Conservation (phyloP, 192 early-diverging fungal species). For the Funneliformis mosseae region DNA sequence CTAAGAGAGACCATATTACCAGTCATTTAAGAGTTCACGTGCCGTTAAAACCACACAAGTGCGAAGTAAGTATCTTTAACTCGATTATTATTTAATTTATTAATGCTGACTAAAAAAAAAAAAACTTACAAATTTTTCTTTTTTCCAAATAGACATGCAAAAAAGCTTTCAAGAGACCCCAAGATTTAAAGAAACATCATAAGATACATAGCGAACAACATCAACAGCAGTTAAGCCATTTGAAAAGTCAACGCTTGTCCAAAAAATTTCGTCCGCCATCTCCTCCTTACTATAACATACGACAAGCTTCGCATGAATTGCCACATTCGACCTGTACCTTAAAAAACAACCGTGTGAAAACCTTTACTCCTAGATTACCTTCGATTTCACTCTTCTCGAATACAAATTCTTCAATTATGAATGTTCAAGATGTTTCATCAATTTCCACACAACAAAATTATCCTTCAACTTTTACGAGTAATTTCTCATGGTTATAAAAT, state of each 20-base stretch:
- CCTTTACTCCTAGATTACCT: not conserved
- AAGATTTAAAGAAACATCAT: slow-evolving; percentile 95
- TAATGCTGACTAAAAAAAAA: not conserved
- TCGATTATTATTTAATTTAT: not conserved
- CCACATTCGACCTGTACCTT: too few relatives aligned
- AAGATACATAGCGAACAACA: slow-evolving; percentile 69
- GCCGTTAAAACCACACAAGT: slow-evolving; percentile 86
- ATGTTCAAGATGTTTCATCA: not conserved
- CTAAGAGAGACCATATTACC: slow-evolving; percentile 97
- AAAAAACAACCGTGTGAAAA: not conserved
- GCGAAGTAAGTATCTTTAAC: slow-evolving; percentile 53
- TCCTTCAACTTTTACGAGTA: not conserved
- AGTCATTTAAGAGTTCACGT: slow-evolving; percentile 93
- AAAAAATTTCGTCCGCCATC: slow-evolving; percentile 26
- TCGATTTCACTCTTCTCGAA: not conserved
- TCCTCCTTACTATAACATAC: slow-evolving; percentile 37
- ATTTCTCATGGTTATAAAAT: not conserved
- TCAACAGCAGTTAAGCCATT: not conserved
- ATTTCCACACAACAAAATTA: not conserved
- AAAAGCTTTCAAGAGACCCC: slow-evolving; percentile 89
- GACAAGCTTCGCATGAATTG: not conserved
- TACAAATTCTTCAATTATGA: not conserved
- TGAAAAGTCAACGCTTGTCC: slow-evolving; percentile 4
- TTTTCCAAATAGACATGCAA: slow-evolving; percentile 58
- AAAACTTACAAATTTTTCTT: not conserved